phyloP scores from a whole-genome alignment of 352 stramenopile species.

The Albugo candida region DNA sequence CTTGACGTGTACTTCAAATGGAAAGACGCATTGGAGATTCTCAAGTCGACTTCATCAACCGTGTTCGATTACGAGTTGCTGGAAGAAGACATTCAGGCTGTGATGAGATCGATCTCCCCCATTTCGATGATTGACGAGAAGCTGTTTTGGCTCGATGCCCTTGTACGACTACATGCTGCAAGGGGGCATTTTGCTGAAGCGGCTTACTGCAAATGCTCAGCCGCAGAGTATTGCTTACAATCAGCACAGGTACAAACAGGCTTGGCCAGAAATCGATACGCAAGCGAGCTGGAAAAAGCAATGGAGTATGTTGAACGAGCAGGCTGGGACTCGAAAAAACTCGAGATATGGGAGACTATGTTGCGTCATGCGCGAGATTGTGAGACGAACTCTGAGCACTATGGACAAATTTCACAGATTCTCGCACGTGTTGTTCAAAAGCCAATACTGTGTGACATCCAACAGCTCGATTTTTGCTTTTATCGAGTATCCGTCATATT shows the following conservation, averaged over 20 bases:
- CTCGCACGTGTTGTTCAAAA: too few relatives aligned
- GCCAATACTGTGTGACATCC: background rate
- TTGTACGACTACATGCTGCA: slow-evolving; percentile 27
- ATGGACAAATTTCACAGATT: too few relatives aligned
- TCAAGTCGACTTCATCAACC: too few relatives aligned
- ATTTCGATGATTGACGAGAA: slow-evolving; percentile 41
- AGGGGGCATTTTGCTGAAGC: slow-evolving; percentile 29
- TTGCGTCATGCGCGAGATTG: slow-evolving; percentile 17
- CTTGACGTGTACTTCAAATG: slow-evolving; percentile 39
- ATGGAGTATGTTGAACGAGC: slow-evolving; percentile 20
- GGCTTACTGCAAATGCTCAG: slow-evolving; percentile 21
- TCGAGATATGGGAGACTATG: slow-evolving; percentile 34
- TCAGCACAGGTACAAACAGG: slow-evolving; percentile 1
- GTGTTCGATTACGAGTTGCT: slow-evolving; percentile 27
- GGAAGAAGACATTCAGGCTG: slow-evolving; percentile 30
- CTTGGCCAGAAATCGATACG: background rate
- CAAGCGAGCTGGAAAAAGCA: slow-evolving; percentile 18
- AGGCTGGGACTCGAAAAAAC: slow-evolving; percentile 24
- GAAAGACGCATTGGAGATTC: slow-evolving; percentile 3
- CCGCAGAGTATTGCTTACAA: slow-evolving; percentile 22
- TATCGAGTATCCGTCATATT: background rate
- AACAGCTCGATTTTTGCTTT: background rate
- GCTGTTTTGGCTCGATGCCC: slow-evolving; percentile 29
- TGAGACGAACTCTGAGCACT: slow-evolving; percentile 5
- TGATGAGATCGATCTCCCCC: slow-evolving; percentile 29